Evolutionary conservation across 202 grass and related monocot genomes (phyloP).

Genomic region (Setaria italica): DNA sequence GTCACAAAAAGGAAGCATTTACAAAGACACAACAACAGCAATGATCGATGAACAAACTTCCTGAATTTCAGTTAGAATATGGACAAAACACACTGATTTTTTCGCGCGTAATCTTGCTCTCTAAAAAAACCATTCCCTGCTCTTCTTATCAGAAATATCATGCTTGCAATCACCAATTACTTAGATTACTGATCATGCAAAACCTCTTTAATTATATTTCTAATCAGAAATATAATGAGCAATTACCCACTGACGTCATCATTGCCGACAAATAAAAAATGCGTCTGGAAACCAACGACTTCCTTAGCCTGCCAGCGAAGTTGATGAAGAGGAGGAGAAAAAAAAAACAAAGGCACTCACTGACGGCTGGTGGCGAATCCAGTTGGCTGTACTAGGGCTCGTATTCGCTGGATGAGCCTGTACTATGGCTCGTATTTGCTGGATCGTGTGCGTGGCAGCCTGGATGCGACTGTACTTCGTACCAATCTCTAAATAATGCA

Average conservation of each 20-base stretch:
- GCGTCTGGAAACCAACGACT: background rate
- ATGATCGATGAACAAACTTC: background rate
- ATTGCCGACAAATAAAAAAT: background rate
- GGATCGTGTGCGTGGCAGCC: conserved; percentile 9
- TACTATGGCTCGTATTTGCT: conserved; percentile 4
- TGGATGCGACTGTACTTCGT: background rate
- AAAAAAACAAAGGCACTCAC: background rate
- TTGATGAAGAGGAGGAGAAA: too few relatives aligned
- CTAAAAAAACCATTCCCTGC: background rate
- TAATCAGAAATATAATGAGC: background rate
- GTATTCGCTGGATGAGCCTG: conserved; percentile 14
- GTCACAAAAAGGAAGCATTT: background rate
- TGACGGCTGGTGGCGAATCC: background rate
- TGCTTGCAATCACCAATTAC: background rate
- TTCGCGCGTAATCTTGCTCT: background rate
- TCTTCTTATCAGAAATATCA: background rate
- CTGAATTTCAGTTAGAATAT: background rate
- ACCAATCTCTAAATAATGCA: background rate
- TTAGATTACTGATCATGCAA: background rate
- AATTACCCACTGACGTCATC: background rate
- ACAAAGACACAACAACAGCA: too few relatives aligned
- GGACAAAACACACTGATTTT: background rate
- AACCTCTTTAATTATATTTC: background rate
- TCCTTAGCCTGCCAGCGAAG: background rate
- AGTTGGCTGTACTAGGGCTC: background rate